Conservation (phyloP, 1,284 basidiomycete genomes). For the Leccinum pseudoinsigne region DNA sequence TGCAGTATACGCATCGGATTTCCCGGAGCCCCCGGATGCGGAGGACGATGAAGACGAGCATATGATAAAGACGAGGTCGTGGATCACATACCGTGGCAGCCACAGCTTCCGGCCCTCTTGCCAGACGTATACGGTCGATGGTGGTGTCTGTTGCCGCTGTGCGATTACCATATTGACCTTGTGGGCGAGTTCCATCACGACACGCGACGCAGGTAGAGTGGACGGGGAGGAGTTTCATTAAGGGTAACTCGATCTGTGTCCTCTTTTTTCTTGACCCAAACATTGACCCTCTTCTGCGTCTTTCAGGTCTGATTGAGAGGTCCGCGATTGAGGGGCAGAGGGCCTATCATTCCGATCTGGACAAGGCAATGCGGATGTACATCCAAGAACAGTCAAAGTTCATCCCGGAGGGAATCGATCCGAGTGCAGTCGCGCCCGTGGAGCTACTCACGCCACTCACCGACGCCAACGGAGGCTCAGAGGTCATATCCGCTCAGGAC, state of each 20-base stretch:
- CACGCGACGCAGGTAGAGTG: conserved; percentile 92
- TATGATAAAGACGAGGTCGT: not conserved
- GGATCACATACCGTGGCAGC: conserved; percentile 32
- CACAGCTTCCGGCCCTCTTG: conserved; percentile 34
- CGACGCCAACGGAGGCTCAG: conserved; percentile 14
- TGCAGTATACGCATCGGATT: no score
- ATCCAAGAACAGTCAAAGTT: conserved; percentile 90
- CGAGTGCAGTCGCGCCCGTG: conserved; percentile 43
- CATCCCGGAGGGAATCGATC: conserved; percentile 77
- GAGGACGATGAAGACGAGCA: no score
- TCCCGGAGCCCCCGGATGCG: no score
- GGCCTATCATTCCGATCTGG: conserved; percentile 85
- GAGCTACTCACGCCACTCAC: conserved; percentile 27
- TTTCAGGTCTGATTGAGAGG: conserved; percentile 86
- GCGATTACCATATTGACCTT: conserved; percentile 26
- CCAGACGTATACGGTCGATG: conserved; percentile 36
- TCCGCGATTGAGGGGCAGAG: conserved; percentile 96
- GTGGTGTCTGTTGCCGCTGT: conserved; percentile 30
- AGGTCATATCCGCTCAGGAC: conserved; percentile 21
- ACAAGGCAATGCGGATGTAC: conserved; percentile 83
- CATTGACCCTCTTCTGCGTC: not conserved
- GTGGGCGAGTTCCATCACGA: conserved; percentile 84
- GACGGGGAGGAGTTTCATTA: conserved; percentile 96
- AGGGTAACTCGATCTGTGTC: conserved; percentile 49
- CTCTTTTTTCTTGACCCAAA: not conserved